A percentile compares a stretch with the other conserved stretches of the same genome.
These are phyloP conservation scores for Turritis glabra DNA, from an alignment of 345 rosid species.

Conservation along the genomic window DNA sequence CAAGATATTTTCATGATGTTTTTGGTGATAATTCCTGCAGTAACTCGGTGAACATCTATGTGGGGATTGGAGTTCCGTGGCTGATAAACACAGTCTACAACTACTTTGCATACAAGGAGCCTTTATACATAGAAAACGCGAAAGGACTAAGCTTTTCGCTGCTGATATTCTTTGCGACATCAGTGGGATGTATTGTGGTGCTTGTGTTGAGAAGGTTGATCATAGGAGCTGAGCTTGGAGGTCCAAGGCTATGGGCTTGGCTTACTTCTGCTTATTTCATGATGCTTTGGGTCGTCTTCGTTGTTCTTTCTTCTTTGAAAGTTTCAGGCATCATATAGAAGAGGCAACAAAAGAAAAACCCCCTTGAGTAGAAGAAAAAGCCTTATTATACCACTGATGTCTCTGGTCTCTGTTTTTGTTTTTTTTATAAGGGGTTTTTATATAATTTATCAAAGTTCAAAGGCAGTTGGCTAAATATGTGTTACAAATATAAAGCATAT, in stretches of 20 bases:
- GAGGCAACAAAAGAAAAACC: background rate
- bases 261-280: constrained; percentile 61
- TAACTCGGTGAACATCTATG: constrained; percentile 90
- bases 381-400: background rate
- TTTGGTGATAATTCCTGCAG: constrained; percentile 40
- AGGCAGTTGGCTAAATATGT: constrained; percentile 16
- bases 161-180: constrained; percentile 76
- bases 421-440: background rate
- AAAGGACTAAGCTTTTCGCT: constrained; percentile 80
- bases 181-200: constrained; percentile 73
- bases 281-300: constrained; percentile 77
- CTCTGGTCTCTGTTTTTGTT: background rate
- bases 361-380: constrained; percentile 9
- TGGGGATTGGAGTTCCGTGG: constrained; percentile 96
- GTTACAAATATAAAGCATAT: background rate
- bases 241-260: constrained; percentile 90
- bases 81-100: constrained; percentile 86
- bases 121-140: constrained; percentile 60
- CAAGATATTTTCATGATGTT: constrained; percentile 2
- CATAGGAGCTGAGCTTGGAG: constrained; percentile 88
- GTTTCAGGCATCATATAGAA: constrained; percentile 63
- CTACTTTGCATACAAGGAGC: constrained; percentile 64
- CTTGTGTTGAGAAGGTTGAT: constrained; percentile 73
- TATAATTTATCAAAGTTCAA: background rate
- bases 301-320: constrained; percentile 73